Base-by-base conservation (phyloP, 371 early-diverging fungal species). In the Vairimorpha ceranae region DNA sequence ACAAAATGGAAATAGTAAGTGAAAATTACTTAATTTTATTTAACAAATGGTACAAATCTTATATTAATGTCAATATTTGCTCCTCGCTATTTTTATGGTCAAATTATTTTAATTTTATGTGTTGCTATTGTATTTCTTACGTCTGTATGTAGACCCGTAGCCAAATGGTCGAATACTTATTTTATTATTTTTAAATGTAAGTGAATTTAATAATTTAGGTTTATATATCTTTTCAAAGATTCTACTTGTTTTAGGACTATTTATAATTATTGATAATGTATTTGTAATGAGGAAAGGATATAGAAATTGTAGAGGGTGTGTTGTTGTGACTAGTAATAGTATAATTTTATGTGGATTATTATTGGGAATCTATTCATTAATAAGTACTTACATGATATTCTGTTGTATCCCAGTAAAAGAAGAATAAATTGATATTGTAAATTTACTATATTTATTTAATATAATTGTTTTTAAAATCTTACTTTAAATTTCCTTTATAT, bases 1-100 rank as follows among this genome's bases (percentile, higher is more conserved):
- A 72, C 30, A 72, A 72, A 27, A 6, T 64, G 21, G 72, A 72
- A 65, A 72, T 65, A 17, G 72, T 72, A 72, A 72, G 72, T 72
- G 29, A 52, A 12, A 21, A 12, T 25, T 54, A 21, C n/a, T 68
- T 56, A 68, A 56, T 68, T 41, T 51, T 52, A 69, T 58, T 3
- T 38, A 21, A 14, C 51, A 52, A 54, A 19, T 12, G 8, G 35
- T n/a, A 6, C 30, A 0, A 64, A 36, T 23, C 17, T 72, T 17
- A 65, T 65, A n/a, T 19, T 72, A 35, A 35, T 35, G 2, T 29
- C 56, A 12, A 21, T 52, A 27, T 21, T 65, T 12, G 27, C 64
- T 0, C 45, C 41, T 15, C 51, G 35, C 23, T 72, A 72, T 35
- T 72, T 72, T 41, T 72, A 64, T 30, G 72, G 51, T 21, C n/a